Conservation (phyloP, 2,329 filamentous ascomycete species). For the Fusarium brevicatenulatum region DNA sequence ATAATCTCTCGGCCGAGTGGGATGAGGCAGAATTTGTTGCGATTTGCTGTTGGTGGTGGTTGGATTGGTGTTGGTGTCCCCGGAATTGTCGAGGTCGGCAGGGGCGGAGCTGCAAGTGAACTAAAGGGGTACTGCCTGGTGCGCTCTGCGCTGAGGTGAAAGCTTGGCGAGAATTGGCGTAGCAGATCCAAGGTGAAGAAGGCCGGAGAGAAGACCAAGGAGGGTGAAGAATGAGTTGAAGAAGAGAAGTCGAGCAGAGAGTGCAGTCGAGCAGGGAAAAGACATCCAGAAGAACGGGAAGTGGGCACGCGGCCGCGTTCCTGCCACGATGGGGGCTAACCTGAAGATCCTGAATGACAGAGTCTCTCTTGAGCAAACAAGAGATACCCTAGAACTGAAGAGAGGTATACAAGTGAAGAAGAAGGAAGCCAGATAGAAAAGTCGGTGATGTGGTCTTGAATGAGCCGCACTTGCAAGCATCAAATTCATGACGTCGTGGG, state of each 20-base stretch:
- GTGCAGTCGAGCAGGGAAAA: background rate
- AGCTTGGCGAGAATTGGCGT: background rate
- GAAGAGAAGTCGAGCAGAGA: background rate
- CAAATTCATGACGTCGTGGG: background rate
- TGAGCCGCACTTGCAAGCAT: slow-evolving; percentile 8
- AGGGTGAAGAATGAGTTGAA: background rate
- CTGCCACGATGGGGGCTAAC: background rate
- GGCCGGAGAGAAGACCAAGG: background rate
- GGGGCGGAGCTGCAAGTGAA: background rate
- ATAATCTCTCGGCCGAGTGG: background rate
- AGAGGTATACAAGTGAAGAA: background rate
- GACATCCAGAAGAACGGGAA: slow-evolving; percentile 2
- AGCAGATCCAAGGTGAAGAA: background rate
- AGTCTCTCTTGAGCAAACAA: background rate
- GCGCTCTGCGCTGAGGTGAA: background rate
- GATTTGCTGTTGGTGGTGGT: background rate
- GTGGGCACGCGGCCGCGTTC: slow-evolving; percentile 17
- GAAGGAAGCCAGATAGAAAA: background rate
- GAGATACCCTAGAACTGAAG: background rate
- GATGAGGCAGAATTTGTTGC: background rate
- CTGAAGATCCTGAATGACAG: background rate
- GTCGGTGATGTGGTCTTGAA: slow-evolving; percentile 5
- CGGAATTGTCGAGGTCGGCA: background rate
- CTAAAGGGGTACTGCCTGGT: background rate
- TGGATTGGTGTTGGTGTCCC: background rate